phyloP scores from a whole-genome alignment of 2,329 filamentous ascomycete species.

The Beauveria sp. region DNA sequence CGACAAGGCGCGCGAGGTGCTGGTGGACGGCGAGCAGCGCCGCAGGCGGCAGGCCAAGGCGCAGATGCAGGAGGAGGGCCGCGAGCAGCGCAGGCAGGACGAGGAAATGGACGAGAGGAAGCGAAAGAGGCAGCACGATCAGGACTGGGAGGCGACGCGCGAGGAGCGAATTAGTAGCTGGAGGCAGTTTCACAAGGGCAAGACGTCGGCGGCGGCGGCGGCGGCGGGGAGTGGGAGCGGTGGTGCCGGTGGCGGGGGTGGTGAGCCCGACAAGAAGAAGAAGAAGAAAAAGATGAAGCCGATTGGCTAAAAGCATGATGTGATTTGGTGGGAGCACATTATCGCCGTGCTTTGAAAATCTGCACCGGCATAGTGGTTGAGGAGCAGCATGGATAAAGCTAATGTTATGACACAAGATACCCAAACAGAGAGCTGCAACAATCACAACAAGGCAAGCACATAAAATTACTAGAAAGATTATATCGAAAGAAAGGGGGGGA shows the following conservation, averaged over 20 bases:
- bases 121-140: slow-evolving; percentile 83
- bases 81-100: slow-evolving; percentile 78
- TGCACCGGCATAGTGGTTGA: background rate
- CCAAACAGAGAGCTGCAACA: background rate
- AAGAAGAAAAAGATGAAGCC: slow-evolving; percentile 66
- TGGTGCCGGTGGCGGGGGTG: slow-evolving; percentile 11
- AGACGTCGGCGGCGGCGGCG: slow-evolving; percentile 27
- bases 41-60: slow-evolving; percentile 80
- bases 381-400: background rate
- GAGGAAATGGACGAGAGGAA: slow-evolving; percentile 75
- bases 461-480: background rate
- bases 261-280: slow-evolving; percentile 41
- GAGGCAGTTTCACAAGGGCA: slow-evolving; percentile 81
- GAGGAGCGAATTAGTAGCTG: slow-evolving; percentile 90
- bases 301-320: slow-evolving; percentile 39
- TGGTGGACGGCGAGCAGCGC: slow-evolving; percentile 87
- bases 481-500: background rate
- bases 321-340: too few relatives aligned
- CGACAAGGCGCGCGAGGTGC: slow-evolving; percentile 79
- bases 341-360: background rate
- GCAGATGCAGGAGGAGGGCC: slow-evolving; percentile 92
- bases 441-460: background rate
- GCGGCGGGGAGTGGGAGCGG: background rate
- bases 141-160: slow-evolving; percentile 89
- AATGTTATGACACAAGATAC: background rate